Base-by-base conservation (phyloP, 2,329 filamentous ascomycete species). In the Penicillium sp. region DNA sequence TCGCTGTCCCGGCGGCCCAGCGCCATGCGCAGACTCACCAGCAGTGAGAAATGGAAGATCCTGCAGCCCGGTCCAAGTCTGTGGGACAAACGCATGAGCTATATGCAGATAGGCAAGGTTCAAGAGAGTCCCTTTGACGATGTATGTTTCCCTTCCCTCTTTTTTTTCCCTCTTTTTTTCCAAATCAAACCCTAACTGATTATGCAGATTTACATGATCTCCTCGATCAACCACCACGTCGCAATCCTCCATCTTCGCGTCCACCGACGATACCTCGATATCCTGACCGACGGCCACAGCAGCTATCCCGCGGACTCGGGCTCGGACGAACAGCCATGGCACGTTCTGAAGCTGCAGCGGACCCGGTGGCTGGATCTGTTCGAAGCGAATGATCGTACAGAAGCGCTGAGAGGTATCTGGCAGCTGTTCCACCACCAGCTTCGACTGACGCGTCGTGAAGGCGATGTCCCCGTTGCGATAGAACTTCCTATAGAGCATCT, bases 141-240 rank as follows among this genome's bases (percentile, higher is more conserved):
- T 72, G 83, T 85, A 74, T 63, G 79, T 57, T 44, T 52, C 3
- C 10, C n/a, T 39, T 14, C n/a, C 5, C 14, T 18, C 18, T 1
- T 18, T 18, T 18, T 18, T 18, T 18, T n/a, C n/a, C n/a, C n/a
- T n/a, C n/a, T n/a, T n/a, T 18, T 18, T 22, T 18, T 4, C 34
- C 14, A 3, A 11, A 36, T 32, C 34, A 46, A 0, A 9, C 18
- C 53, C 50, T 4, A 21, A 38, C 43, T 11, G 22, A 21, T 57
- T 10, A 50, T 47, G 29, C 14, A 86, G 82, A 77, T 86, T 48
- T 86, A 83, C 69, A 79, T 86, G 76, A 63, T 86, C 45, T 86
- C 83, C 11, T 82, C 82, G 22, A 73, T 86, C 58, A 86, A 86
- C 66, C 83, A 85, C 68, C 84, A 87, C 60, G 75, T 86, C 56